Base-by-base conservation (phyloP, 2,329 filamentous ascomycete species). In the Periglandula ipomoeae region DNA sequence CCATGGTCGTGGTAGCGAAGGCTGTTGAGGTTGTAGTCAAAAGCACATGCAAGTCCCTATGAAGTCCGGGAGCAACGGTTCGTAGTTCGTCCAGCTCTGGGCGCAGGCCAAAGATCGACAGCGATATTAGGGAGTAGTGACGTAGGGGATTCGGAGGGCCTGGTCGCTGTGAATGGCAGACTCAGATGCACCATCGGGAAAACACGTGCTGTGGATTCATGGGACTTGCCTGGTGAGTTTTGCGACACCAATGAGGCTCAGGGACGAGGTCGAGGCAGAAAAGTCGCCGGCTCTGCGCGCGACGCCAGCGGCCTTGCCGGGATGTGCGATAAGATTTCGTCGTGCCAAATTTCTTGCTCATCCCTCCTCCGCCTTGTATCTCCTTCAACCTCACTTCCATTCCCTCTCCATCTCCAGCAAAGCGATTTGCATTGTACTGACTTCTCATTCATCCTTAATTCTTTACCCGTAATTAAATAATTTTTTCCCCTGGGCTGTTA, bases 1-100 rank as follows among this genome's bases (percentile, higher is more conserved):
- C 53, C 58, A 60, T 60, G 44, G 44, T 56, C 45, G 27, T 27
- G 51, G 35, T n/a, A 13, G 30, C 24, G 27, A 32, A 46, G 40
- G 32, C 4, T 15, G 4, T 15, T 19, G 34, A 41, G 26, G 7
- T 22, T 40, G 30, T 19, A 13, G 41, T 26, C 27, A 34, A 11
- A 22, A 32, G 47, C 37, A 41, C 19, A 45, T 45, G 43, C 10
- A n/a, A 45, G 22, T 35, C n/a, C n/a, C n/a, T n/a, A n/a, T n/a
- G n/a, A n/a, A n/a, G n/a, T n/a, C n/a, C n/a, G n/a, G n/a, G n/a
- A n/a, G n/a, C n/a, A n/a, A n/a, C n/a, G n/a, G n/a, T n/a, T n/a
- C 22, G 26, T 27, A 27, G 26, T 27, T 11, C 11, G 15, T 17
- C 40, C 13, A 19, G n/a, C 6, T 43, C 15, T n/a, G n/a, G 4